A percentile compares a stretch with the other conserved stretches of the same genome.
Evolutionary conservation across 2,329 filamentous ascomycete genomes (phyloP).

Genomic region (Pestalotiopsis sp.): DNA sequence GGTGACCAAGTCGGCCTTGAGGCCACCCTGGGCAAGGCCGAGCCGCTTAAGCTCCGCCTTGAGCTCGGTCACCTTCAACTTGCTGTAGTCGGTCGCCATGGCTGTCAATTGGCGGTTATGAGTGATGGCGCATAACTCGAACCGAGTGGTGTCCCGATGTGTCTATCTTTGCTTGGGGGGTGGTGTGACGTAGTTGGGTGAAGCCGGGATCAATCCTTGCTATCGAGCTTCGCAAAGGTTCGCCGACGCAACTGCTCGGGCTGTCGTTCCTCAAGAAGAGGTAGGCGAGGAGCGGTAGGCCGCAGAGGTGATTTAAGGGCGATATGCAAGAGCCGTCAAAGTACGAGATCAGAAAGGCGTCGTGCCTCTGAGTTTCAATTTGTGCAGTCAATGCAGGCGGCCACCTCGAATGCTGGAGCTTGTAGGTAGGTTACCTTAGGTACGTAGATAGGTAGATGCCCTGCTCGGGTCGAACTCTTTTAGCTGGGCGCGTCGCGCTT

Average conservation of each 20-base stretch:
- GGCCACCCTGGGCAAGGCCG: slow-evolving; percentile 68
- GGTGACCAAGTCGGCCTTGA: slow-evolving; percentile 73
- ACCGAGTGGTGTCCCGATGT: neutral
- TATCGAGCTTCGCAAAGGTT: neutral
- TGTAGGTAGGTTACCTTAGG: neutral
- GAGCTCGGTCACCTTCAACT: slow-evolving; percentile 74
- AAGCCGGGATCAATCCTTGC: neutral
- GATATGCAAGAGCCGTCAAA: neutral
- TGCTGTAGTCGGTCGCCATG: slow-evolving; percentile 55
- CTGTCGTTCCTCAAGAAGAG: neutral
- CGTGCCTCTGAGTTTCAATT: neutral
- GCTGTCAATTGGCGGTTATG: slow-evolving; percentile 19
- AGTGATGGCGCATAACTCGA: slow-evolving; percentile 12
- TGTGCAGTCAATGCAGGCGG: neutral
- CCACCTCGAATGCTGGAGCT: neutral
- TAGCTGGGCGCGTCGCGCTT: slow-evolving; percentile 2
- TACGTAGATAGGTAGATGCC: no score
- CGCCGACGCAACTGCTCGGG: neutral
- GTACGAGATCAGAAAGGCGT: neutral
- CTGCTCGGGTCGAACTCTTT: neutral
- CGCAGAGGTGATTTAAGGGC: neutral
- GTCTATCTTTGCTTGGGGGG: neutral
- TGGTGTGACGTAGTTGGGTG: slow-evolving; percentile 11
- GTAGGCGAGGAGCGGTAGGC: neutral
- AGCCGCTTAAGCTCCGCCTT: slow-evolving; percentile 75